These are phyloP conservation scores for Pueraria montana DNA, from an alignment of 306 rosid genomes.

Conservation along the genomic window DNA sequence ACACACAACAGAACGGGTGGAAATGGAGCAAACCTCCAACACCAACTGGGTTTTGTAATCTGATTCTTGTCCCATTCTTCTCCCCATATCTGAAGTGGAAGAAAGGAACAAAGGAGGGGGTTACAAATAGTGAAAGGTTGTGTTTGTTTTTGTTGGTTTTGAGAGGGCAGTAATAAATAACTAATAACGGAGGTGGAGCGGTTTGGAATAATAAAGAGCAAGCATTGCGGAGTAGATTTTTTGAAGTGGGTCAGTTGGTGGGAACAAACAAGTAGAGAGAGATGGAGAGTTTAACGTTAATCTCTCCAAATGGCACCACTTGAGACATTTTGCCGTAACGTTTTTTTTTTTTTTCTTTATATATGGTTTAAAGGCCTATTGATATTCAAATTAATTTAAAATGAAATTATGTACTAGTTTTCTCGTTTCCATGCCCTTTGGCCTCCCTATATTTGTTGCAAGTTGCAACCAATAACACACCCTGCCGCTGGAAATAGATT, in stretches of 20 bases:
- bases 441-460: not conserved
- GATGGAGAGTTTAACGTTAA: slow-evolving; percentile 52
- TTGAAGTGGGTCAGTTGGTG: slow-evolving; percentile 70
- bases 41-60: slow-evolving; percentile 77
- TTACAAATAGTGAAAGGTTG: slow-evolving; percentile 41
- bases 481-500: not conserved
- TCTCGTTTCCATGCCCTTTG: slow-evolving; percentile 4
- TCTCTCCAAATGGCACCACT: slow-evolving; percentile 56
- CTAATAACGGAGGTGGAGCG: slow-evolving; percentile 62
- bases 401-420: not conserved
- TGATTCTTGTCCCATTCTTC: slow-evolving; percentile 65
- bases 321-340: slow-evolving; percentile 35
- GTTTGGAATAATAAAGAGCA: slow-evolving; percentile 74
- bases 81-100: slow-evolving; percentile 41
- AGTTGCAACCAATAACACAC: slow-evolving; percentile 37
- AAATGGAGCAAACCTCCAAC: slow-evolving; percentile 75
- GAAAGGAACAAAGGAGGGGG: slow-evolving; percentile 42
- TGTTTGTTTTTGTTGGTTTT: slow-evolving; percentile 40
- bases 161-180: slow-evolving; percentile 14
- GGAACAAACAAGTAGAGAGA: slow-evolving; percentile 48
- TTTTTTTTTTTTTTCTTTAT: slow-evolving; percentile 17
- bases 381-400: slow-evolving; percentile 32
- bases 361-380: not conserved
- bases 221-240: slow-evolving; percentile 61
- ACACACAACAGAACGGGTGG: slow-evolving; percentile 63